Base-by-base conservation (phyloP, 2,329 filamentous ascomycete species). In the Penicillium sp. region DNA sequence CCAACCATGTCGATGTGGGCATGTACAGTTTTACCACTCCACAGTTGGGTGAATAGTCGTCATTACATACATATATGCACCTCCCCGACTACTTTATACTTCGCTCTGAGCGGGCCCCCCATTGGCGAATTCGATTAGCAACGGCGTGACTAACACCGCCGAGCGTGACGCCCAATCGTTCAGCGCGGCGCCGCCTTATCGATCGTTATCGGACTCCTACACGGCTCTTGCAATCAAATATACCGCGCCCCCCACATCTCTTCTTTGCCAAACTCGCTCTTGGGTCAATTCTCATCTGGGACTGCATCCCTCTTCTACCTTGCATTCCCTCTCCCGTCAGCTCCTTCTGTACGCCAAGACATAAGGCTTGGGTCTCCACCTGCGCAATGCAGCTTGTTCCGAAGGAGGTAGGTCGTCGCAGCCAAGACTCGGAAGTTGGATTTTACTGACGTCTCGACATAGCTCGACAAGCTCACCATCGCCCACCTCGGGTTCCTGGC, bases 381-480 rank as follows among this genome's bases (percentile, higher is more conserved):
- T 41, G 50, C 43, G 36, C 30, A 36, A 73, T 73, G 70, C 68
- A 70, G 54, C 67, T 73, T 41, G 58, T 71, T 53, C 69, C 70
- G 6, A 70, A 69, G 56, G 70, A 73, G 67, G 70, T 70, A 58
- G 33, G 47, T 57, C 16, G 21, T 21, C 33, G 25, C 36, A 29
- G 28, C 35, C 27, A 40, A 43, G 20, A 27, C 6, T 13, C 25
- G n/a, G n/a, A 27, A 27, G 11, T 23, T 9, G 6, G 10, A 4
- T 13, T 13, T 6, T 28, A 36, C 46, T 46, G 28, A 41, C 41
- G 28, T 16, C 16, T 25, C 29, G 26, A 19, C 26, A 40, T 43
- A 97, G 91, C 78, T 97, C 61, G 91, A 97, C 76, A 97, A 97
- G 81, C 87, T 97, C 69, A 79, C 85, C 64, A 91, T 94, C 63